Evolutionary conservation across 1,284 basidiomycete species (phyloP).

Genomic region (Apiotrichum sp.): DNA sequence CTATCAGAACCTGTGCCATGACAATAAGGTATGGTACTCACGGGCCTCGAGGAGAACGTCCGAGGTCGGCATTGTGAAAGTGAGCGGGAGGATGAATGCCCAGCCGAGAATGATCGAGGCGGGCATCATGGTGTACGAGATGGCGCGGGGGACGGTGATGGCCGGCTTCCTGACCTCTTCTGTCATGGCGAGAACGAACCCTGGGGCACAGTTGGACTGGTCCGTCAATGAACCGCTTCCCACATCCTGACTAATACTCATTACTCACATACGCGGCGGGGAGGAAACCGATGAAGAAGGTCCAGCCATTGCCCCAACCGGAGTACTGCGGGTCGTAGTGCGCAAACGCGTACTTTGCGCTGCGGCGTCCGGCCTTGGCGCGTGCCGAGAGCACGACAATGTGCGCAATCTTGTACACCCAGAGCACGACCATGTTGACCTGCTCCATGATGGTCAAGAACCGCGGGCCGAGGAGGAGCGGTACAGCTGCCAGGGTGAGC

Average conservation of each 20-base stretch:
- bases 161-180: constrained; percentile 12
- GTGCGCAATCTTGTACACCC: constrained; percentile 12
- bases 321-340: constrained; percentile 12
- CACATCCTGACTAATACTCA: no score
- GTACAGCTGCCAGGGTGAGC: constrained; percentile 5
- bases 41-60: constrained; percentile 15
- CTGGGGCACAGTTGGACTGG: constrained; percentile 6
- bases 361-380: constrained; percentile 13
- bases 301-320: constrained; percentile 15
- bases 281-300: constrained; percentile 18
- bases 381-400: constrained; percentile 9
- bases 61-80: constrained; percentile 14
- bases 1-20: not conserved
- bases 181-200: constrained; percentile 16
- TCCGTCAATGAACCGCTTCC: no score
- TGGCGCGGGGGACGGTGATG: constrained; percentile 8
- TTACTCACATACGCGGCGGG: constrained; percentile 9
- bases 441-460: constrained; percentile 8
- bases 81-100: constrained; percentile 11
- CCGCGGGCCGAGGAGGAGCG: constrained; percentile 5
- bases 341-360: constrained; percentile 15
- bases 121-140: constrained; percentile 15
- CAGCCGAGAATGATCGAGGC: constrained; percentile 11
- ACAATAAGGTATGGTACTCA: no score
- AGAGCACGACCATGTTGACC: constrained; percentile 7